phyloP scores from a whole-genome alignment of 1,139 yeast species.

The Scheffersomyces illinoinensis region DNA sequence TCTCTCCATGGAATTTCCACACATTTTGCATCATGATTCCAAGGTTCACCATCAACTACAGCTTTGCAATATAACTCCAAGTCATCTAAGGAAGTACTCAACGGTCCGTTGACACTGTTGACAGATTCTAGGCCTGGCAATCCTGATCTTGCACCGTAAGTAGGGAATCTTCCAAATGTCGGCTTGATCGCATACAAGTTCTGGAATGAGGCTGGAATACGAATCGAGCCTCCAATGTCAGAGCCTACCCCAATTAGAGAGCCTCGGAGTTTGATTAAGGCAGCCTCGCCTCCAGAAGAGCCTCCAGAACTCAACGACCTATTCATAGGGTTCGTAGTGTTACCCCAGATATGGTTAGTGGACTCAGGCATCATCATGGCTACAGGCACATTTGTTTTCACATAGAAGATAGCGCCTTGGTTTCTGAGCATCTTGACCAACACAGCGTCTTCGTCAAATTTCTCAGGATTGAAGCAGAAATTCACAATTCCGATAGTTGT shows the following conservation, averaged over 20 bases:
- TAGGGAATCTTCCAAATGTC: constrained; percentile 53
- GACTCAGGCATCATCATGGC: constrained; percentile 44
- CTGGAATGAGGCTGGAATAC: constrained; percentile 48
- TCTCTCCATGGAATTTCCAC: constrained; percentile 33
- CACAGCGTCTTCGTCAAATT: constrained; percentile 24
- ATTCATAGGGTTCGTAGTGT: constrained; percentile 33
- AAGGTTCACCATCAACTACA: constrained; percentile 29
- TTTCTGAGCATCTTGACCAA: constrained; percentile 25
- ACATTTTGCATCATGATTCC: constrained; percentile 32
- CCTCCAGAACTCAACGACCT: constrained; percentile 36
- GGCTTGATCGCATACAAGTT: constrained; percentile 51
- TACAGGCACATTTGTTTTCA: constrained; percentile 36
- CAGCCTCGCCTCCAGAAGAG: constrained; percentile 40
- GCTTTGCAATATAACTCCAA: constrained; percentile 29
- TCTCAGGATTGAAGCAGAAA: constrained; percentile 24
- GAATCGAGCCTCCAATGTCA: constrained; percentile 60
- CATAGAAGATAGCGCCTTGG: constrained; percentile 35
- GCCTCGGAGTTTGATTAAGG: constrained; percentile 36
- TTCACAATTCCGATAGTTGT: constrained; percentile 51
- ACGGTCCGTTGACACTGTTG: constrained; percentile 37
- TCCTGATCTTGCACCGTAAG: constrained; percentile 52
- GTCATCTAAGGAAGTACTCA: constrained; percentile 26
- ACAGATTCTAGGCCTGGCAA: constrained; percentile 52
- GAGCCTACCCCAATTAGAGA: constrained; percentile 55
- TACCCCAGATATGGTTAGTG: constrained; percentile 34